Percentiles rank a stretch among this genome's conserved stretches.
Evolutionary conservation across 148 eudicot species (phyloP).

Genomic region (Heliosperma pusillum): DNA sequence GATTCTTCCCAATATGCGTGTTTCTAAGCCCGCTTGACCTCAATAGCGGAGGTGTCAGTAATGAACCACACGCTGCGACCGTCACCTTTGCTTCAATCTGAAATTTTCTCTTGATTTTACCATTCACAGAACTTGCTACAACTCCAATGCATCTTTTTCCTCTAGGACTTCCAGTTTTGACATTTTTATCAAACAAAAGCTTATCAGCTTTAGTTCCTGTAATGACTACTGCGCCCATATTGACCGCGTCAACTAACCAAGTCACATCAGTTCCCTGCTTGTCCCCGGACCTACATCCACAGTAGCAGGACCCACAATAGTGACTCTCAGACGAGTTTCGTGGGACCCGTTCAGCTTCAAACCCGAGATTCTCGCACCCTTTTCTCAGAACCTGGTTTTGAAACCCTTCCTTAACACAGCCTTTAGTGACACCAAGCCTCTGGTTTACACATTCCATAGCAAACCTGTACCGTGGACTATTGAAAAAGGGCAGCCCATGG

Average conservation of each 20-base stretch:
- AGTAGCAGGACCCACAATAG: conserved; percentile 64
- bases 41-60: conserved; percentile 52
- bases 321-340: conserved; percentile 57
- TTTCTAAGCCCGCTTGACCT: conserved; percentile 51
- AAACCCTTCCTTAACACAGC: conserved; percentile 48
- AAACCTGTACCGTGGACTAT: conserved; percentile 35
- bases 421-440: conserved; percentile 54
- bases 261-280: conserved; percentile 56
- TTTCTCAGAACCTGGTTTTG: conserved; percentile 57
- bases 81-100: conserved; percentile 55
- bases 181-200: conserved; percentile 26
- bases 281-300: conserved; percentile 50
- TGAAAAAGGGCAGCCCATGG: conserved; percentile 37
- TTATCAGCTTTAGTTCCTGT: conserved; percentile 50
- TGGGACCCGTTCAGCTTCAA: conserved; percentile 39
- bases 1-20: conserved; percentile 51
- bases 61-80: conserved; percentile 57
- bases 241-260: conserved; percentile 62
- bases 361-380: conserved; percentile 65
- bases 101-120: conserved; percentile 26
- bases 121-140: conserved; percentile 28
- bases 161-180: conserved; percentile 11
- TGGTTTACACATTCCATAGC: conserved; percentile 51
- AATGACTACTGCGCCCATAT: conserved; percentile 45
- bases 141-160: conserved; percentile 48